phyloP scores from a whole-genome alignment of 2,329 filamentous ascomycete species.

The Hyphodiscus sp. region DNA sequence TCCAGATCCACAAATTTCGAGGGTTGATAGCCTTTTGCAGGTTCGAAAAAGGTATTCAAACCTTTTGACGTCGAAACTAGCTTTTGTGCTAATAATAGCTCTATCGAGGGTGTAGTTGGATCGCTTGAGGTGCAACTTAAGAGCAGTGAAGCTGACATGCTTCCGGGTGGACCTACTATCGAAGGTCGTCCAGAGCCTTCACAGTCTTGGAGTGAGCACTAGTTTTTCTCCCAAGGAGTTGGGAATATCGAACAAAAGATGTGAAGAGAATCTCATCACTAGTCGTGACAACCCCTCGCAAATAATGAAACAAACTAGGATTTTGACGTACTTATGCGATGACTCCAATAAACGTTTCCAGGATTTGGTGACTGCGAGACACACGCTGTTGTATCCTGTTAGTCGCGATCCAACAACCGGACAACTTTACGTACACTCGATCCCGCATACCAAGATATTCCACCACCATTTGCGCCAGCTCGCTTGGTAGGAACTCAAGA shows the following conservation, averaged over 20 bases:
- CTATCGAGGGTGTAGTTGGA: conserved; percentile 25
- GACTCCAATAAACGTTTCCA: conserved; percentile 28
- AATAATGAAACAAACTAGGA: too few species aligned
- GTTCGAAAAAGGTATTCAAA: conserved; percentile 20
- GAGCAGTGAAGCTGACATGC: conserved; percentile 15
- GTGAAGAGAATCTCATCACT: too few species aligned
- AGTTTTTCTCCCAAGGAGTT: too few species aligned
- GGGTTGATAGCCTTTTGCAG: conserved; percentile 21
- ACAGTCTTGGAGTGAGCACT: too few species aligned
- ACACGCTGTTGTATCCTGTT: conserved; percentile 18
- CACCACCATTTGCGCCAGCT: conserved; percentile 29
- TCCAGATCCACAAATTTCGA: conserved; percentile 20
- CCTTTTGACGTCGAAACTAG: conserved; percentile 17
- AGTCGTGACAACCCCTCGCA: too few species aligned
- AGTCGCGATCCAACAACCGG: background rate
- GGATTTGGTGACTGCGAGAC: conserved; percentile 25
- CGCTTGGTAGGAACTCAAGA: conserved; percentile 27
- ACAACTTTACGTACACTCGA: conserved; percentile 21
- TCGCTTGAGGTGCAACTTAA: conserved; percentile 23
- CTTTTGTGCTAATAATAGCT: conserved; percentile 20
- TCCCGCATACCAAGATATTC: conserved; percentile 26
- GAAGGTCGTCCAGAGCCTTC: conserved; percentile 24
- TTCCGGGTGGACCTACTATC: conserved; percentile 21
- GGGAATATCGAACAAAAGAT: too few species aligned
- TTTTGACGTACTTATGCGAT: conserved; percentile 8